Conservation (phyloP, 495 filamentous ascomycete genomes). For the Bryoglossum gracile region DNA sequence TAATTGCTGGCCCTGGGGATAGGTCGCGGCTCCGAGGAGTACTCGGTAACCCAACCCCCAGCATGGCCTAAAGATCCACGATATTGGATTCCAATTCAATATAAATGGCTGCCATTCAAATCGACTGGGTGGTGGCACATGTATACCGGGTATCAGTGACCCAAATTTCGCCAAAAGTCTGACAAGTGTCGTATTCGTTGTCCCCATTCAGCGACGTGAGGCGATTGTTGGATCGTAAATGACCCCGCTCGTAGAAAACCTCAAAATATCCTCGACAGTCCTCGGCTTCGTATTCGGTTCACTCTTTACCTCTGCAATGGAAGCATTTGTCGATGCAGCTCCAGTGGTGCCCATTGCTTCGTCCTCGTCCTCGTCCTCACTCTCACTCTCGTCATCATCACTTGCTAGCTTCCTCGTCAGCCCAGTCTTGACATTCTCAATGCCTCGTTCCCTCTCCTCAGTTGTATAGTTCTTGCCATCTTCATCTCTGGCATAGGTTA, state of each 20-base stretch:
- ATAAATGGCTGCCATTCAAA: no score
- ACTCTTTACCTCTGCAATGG: conserved; percentile 28
- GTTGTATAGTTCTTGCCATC: conserved; percentile 52
- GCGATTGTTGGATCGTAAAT: conserved; percentile 22
- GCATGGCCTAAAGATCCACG: no score
- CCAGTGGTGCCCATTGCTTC: no score
- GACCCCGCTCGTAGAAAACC: conserved; percentile 47
- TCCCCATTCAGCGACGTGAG: conserved; percentile 15
- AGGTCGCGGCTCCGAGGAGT: no score
- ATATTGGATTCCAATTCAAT: no score
- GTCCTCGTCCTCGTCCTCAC: conserved; percentile 26
- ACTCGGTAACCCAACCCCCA: no score
- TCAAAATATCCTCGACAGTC: conserved; percentile 33
- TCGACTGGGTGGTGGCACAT: no score
- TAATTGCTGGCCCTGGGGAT: no score
- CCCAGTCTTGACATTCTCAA: conserved; percentile 67
- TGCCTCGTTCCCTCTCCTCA: conserved; percentile 57
- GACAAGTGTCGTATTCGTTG: no score
- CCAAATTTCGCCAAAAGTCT: no score
- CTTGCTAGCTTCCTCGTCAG: conserved; percentile 52
- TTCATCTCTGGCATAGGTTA: conserved; percentile 39
- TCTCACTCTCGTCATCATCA: conserved; percentile 30
- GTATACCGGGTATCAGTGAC: no score
- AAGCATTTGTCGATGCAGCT: no score
- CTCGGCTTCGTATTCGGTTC: conserved; percentile 28